phyloP scores from a whole-genome alignment of 257 asterid species.

The Nicotiana tabacum region DNA sequence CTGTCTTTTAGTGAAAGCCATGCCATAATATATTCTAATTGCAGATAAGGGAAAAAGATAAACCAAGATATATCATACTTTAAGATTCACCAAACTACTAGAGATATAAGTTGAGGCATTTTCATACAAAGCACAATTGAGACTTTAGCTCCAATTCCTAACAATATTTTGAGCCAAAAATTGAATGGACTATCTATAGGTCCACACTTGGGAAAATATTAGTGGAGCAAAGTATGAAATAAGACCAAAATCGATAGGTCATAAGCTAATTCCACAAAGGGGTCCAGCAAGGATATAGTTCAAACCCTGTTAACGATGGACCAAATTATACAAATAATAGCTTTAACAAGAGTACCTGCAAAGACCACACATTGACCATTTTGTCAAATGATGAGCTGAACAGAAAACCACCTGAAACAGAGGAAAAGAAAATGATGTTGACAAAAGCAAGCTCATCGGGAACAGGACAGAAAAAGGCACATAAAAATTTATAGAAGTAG shows the following conservation, averaged over 20 bases:
- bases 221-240: background rate
- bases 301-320: background rate
- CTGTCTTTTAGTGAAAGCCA: background rate
- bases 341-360: constrained; percentile 49
- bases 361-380: constrained; percentile 77
- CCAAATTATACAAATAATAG: background rate
- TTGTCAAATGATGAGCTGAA: constrained; percentile 94
- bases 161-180: background rate
- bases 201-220: background rate
- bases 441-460: constrained; percentile 9
- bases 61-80: background rate
- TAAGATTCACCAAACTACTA: background rate
- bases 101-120: background rate
- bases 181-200: background rate
- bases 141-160: background rate
- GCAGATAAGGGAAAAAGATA: background rate
- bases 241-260: background rate
- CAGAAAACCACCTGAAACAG: constrained; percentile 64
- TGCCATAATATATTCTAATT: background rate
- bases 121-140: no score
- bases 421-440: constrained; percentile 8
- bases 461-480: background rate
- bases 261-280: constrained; percentile 1
- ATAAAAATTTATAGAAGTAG: background rate
- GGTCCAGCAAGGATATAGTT: background rate